Base-by-base conservation (phyloP, 345 rosid genomes). In the Eucalyptus albens region DNA sequence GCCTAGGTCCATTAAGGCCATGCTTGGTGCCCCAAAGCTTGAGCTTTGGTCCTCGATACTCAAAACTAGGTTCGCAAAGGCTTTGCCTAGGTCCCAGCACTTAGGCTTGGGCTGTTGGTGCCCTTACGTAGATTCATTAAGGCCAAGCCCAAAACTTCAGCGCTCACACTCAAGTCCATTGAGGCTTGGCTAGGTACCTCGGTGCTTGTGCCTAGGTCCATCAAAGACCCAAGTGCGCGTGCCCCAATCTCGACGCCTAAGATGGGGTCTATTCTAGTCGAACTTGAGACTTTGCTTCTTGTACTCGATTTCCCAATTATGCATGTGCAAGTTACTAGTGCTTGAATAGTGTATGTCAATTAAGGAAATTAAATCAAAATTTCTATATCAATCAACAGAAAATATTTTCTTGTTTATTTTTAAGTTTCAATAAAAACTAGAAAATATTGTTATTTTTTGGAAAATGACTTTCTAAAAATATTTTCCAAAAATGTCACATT, bases 61-160 rank as follows among this genome's bases (percentile, higher is more conserved):
- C 1, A 0, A 0, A 21, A 22, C 0, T 0, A 1, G 6, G 62
- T 56, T 1, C 0, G 0, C 27, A 56, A 56, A 56, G 62, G 29
- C 1, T 24, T 0, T 56, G 29, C 27, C 29, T 22, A 9, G 29
- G 62, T 56, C 3, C 5, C 1, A 10, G 2, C 29, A 24, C 62
- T 56, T 56, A 24, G 13, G 62, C 62, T 56, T 56, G 12, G 12
- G 6, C 0, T 24, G 3, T 0, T 10, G 1, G 29, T 56, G 62
- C 62, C 27, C 27, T 2, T 9, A 24, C 3, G 3, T 21, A 24
- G 62, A 13, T 56, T 56, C 29, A 56, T 56, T 22, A 56, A 56
- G 62, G 6, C 6, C 0, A 21, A 1, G 12, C 13, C 62, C 12
- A 56, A 19, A 56, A 56, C 56, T 53, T 53, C 1, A 4, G 0